A percentile compares a stretch with the other conserved stretches of the same genome.
Conservation (phyloP, 345 rosid genomes). For the Rhizophora mangle region DNA sequence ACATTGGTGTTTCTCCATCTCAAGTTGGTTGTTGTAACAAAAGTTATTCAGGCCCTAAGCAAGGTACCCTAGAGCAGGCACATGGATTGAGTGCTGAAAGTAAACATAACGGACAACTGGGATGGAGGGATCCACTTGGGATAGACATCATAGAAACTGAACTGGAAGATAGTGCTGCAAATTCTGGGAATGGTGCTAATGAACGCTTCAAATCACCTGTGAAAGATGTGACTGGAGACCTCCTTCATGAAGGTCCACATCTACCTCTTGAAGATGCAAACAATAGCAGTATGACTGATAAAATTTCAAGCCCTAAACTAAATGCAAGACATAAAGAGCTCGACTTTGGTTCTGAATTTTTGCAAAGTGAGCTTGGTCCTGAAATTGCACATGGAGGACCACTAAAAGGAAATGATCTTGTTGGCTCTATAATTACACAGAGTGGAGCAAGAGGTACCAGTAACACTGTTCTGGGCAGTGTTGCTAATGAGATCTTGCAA, state of each 20-base stretch:
- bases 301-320: neutral
- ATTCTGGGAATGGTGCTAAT: constrained; percentile 22
- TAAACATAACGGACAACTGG: neutral
- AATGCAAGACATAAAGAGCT: constrained; percentile 10
- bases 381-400: constrained; percentile 15
- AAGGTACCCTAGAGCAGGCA: constrained; percentile 11
- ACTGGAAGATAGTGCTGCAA: constrained; percentile 14
- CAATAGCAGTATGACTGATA: constrained; percentile 6
- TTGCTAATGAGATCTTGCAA: constrained; percentile 16
- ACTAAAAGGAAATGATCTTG: constrained; percentile 18
- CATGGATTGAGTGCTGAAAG: constrained; percentile 9
- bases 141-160: constrained; percentile 13
- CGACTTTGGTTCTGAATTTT: constrained; percentile 18
- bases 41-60: constrained; percentile 11
- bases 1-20: constrained; percentile 24
- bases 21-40: constrained; percentile 12
- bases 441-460: constrained; percentile 13
- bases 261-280: constrained; percentile 16
- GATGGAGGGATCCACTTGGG: constrained; percentile 9
- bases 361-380: constrained; percentile 1
- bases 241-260: neutral
- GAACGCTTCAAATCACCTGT: neutral
- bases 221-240: neutral
- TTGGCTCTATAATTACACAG: constrained; percentile 12
- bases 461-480: constrained; percentile 8